phyloP scores from a whole-genome alignment of 805 yeast species.

The Metschnikowia orientalis region DNA sequence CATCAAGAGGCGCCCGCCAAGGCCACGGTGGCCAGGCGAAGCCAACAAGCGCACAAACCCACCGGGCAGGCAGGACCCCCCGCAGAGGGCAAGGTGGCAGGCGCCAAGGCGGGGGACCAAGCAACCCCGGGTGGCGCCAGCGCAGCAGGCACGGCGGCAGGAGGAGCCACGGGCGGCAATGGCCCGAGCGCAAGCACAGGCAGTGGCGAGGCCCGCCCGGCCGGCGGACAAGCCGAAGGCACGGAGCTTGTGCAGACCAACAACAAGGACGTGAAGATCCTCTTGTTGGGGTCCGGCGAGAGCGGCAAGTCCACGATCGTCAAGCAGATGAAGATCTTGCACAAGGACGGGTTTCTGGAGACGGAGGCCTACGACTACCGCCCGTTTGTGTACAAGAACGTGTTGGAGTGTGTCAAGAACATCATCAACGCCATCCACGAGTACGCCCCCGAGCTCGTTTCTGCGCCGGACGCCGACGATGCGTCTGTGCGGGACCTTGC shows the following conservation, averaged over 20 bases:
- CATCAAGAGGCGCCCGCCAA: constrained; percentile 3
- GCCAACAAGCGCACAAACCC: constrained; percentile 4
- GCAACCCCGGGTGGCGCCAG: not conserved
- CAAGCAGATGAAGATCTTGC: constrained; percentile 76
- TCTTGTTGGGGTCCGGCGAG: constrained; percentile 85
- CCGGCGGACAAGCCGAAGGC: constrained; percentile 4
- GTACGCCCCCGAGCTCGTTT: constrained; percentile 40
- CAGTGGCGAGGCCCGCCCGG: not conserved
- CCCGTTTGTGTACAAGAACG: constrained; percentile 74
- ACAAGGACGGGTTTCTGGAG: constrained; percentile 65
- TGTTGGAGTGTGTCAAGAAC: constrained; percentile 71
- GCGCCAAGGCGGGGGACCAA: not conserved
- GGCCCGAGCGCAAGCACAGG: constrained; percentile 12
- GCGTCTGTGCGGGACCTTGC: constrained; percentile 6
- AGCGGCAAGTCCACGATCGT: constrained; percentile 77
- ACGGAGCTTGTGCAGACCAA: constrained; percentile 10
- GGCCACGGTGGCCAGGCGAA: not conserved
- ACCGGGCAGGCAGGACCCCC: not conserved
- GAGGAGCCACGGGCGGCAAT: constrained; percentile 3
- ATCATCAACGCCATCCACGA: constrained; percentile 62
- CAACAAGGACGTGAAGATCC: constrained; percentile 59
- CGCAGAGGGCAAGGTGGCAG: not conserved
- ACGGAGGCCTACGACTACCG: constrained; percentile 71
- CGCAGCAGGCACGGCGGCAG: not conserved
- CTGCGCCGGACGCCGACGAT: constrained; percentile 11